These are phyloP conservation scores for Nemania sp. DNA, from an alignment of 2,329 filamentous ascomycete genomes.

Conservation along the genomic window DNA sequence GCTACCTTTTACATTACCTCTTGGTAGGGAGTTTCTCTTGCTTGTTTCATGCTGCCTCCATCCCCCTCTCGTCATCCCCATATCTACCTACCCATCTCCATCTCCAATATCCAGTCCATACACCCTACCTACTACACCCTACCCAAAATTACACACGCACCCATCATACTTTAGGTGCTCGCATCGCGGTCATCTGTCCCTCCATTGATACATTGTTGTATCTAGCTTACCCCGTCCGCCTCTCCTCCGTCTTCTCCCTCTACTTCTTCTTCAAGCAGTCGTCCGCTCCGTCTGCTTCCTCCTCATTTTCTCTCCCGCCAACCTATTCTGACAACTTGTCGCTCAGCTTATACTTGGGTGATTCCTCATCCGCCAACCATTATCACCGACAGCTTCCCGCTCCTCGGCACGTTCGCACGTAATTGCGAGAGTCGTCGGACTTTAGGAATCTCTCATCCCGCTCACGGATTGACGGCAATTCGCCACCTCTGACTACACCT, in stretches of 20 bases:
- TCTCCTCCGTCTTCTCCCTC: neutral
- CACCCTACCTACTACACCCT: no score
- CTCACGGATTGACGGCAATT: neutral
- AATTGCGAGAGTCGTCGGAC: conserved; percentile 13
- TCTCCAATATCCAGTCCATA: neutral
- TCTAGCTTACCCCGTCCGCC: neutral
- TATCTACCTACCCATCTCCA: no score
- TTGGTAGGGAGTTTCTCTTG: no score
- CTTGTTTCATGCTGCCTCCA: neutral
- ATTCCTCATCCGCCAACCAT: no score
- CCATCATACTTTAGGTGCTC: neutral
- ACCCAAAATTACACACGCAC: neutral
- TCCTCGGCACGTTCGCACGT: no score
- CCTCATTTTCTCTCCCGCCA: neutral
- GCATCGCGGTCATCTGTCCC: neutral
- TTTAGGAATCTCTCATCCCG: conserved; percentile 19
- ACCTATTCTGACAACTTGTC: no score
- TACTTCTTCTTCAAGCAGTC: neutral
- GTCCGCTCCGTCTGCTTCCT: neutral
- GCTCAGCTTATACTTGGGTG: no score
- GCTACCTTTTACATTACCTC: no score
- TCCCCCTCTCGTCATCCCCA: neutral
- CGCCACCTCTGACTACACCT: conserved; percentile 1
- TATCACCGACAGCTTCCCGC: no score
- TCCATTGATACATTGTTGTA: neutral